These are phyloP conservation scores for Xerocomellus chrysenteron DNA, from an alignment of 768 basidiomycete species.

Conservation along the genomic window DNA sequence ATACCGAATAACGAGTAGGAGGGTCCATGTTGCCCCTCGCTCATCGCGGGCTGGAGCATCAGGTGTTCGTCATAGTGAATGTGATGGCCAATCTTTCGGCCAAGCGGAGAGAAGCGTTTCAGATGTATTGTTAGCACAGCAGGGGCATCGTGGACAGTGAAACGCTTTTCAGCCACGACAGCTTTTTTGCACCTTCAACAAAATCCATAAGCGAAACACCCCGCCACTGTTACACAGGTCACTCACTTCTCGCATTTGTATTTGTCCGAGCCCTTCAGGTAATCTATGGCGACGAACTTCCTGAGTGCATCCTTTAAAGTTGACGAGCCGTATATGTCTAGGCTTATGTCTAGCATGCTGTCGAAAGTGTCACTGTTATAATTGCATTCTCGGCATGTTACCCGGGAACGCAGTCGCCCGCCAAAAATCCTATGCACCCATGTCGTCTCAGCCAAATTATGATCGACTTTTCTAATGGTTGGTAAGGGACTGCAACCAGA, in stretches of 20 bases:
- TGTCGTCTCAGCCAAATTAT: conserved; percentile 76
- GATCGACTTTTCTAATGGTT: conserved; percentile 59
- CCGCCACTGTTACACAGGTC: neutral
- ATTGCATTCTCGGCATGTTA: conserved; percentile 77
- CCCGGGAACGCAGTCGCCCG: conserved; percentile 86
- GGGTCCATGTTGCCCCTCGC: conserved; percentile 72
- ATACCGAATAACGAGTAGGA: conserved; percentile 87
- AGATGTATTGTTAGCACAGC: conserved; percentile 87
- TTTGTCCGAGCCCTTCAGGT: conserved; percentile 87
- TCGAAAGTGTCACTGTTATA: conserved; percentile 97
- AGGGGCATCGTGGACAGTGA: conserved; percentile 87
- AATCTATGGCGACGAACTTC: conserved; percentile 80
- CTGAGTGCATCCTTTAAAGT: conserved; percentile 70
- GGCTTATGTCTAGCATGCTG: conserved; percentile 87
- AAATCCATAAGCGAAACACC: conserved; percentile 6
- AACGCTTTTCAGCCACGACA: conserved; percentile 87
- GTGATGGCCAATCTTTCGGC: conserved; percentile 77
- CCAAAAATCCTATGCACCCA: conserved; percentile 97
- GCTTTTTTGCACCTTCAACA: conserved; percentile 80
- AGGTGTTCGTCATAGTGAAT: conserved; percentile 80
- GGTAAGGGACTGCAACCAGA: conserved; percentile 11
- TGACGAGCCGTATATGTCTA: conserved; percentile 73
- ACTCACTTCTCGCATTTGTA: conserved; percentile 98
- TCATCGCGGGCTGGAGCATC: conserved; percentile 77
- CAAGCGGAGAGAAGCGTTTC: conserved; percentile 91